Conservation (phyloP, 2,329 filamentous ascomycete species). For the Cercospora beticola region DNA sequence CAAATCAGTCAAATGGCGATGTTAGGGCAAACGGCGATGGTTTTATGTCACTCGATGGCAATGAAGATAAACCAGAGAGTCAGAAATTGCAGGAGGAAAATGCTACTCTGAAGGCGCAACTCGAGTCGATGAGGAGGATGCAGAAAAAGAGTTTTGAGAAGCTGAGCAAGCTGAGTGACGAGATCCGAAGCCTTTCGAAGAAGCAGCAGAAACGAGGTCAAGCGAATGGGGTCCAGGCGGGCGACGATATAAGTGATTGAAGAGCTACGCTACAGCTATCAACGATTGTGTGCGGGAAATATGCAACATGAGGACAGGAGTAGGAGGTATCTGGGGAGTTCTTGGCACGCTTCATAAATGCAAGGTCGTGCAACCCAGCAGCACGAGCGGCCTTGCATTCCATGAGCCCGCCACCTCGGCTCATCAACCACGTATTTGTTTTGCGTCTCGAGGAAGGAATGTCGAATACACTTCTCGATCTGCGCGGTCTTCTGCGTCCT, state of each 20-base stretch:
- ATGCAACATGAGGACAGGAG: not conserved
- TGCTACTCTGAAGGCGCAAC: slow-evolving; percentile 37
- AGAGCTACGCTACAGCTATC: not conserved
- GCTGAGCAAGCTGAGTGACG: slow-evolving; percentile 45
- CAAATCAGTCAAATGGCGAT: slow-evolving; percentile 8
- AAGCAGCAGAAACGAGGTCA: slow-evolving; percentile 32
- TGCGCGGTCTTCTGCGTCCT: not conserved
- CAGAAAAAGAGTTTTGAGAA: slow-evolving; percentile 49
- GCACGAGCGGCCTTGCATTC: slow-evolving; percentile 30
- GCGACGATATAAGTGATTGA: slow-evolving; percentile 18
- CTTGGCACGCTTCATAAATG: slow-evolving; percentile 24
- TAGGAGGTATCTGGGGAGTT: not conserved
- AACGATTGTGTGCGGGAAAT: not conserved
- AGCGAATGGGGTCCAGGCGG: slow-evolving; percentile 12
- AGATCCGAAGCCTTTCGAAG: slow-evolving; percentile 40
- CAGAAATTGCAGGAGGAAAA: slow-evolving; percentile 32
- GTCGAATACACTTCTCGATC: slow-evolving; percentile 16
- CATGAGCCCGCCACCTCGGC: slow-evolving; percentile 21
- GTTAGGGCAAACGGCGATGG: slow-evolving; percentile 32
- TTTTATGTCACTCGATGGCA: slow-evolving; percentile 40
- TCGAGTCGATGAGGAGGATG: slow-evolving; percentile 47
- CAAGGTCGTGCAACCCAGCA: slow-evolving; percentile 14
- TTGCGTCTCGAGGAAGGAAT: slow-evolving; percentile 33
- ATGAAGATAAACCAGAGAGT: slow-evolving; percentile 2
- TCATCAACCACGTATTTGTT: slow-evolving; percentile 35